Base-by-base conservation (phyloP, 2,329 filamentous ascomycete genomes). In the Graphilbum ipis-grandicollis region DNA sequence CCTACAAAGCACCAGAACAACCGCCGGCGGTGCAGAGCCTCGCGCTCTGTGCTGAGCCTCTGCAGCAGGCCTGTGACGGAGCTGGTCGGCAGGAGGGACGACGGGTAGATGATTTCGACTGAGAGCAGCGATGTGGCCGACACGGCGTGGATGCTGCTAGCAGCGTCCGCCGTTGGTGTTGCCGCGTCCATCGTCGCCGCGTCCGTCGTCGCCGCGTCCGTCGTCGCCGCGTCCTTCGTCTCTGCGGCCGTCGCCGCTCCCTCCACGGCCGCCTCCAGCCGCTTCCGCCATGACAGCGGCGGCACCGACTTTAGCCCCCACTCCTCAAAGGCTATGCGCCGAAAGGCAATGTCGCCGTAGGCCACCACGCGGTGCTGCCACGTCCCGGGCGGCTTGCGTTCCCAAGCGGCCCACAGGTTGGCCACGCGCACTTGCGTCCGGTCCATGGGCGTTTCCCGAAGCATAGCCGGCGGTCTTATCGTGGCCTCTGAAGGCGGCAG, bases 261-360 rank as follows among this genome's bases (percentile, higher is more conserved):
- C 23, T 21, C 14, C 3, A 13, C 34, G 9, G 36, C 34, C 3
- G 35, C 35, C 36, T 81, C 74, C 34, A 69, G 62, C 46, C 71
- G 67, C 40, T 75, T 67, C 46, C 72, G 68, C 39, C 72, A 62
- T 31, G 75, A 83, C 47, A 93, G 64, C 18, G 86, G 78, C 32
- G 90, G 90, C 36, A 98, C 77, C 26, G 84, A 93, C 61, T 96
- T 96, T 46, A 98, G 66, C 0, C 83, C 85, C 90, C 90, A 98
- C 76, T 98, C 90, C 58, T 96, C 82, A 54, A 82, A 94, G 3
- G 90, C 82, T 49, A 98, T 93, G 43, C 83, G 74, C 48, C 82
- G 76, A 42, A 98, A 71, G 14, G 83, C 74, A 34, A 74, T 64
- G 58, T 98, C 94, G 39, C 90, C 90, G 56, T 88, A 92, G 41